Evolutionary conservation across 2,329 filamentous ascomycete genomes (phyloP).

Genomic region (Colletotrichum horii): DNA sequence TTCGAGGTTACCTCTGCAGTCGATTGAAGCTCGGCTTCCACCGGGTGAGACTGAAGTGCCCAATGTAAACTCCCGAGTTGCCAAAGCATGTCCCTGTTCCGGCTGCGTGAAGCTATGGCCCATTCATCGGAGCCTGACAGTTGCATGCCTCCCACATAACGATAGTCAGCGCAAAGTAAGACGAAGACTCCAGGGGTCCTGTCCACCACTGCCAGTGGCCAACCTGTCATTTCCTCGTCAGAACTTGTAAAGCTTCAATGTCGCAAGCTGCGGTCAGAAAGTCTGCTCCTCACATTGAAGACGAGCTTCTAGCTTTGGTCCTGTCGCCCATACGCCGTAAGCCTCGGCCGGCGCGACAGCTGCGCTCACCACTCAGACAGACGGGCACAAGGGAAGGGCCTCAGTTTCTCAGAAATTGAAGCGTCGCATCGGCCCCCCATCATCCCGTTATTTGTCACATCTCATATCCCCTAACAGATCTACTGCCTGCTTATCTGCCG

Average conservation of each 20-base stretch:
- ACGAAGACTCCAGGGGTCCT: background rate
- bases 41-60: background rate
- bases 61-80: background rate
- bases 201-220: background rate
- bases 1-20: background rate
- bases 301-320: background rate
- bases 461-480: constrained; percentile 9
- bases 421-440: background rate
- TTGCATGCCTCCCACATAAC: background rate
- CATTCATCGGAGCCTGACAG: background rate
- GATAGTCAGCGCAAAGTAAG: background rate
- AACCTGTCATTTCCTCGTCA: background rate
- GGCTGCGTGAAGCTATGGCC: constrained; percentile 18
- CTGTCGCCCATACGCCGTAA: background rate
- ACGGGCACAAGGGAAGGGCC: background rate
- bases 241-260: background rate
- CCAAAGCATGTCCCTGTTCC: background rate
- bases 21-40: background rate
- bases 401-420: background rate
- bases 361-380: background rate
- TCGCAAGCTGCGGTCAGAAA: background rate
- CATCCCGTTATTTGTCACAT: background rate
- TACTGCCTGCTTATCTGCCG: constrained; percentile 9
- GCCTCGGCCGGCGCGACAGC: background rate
- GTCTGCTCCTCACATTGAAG: background rate